These are phyloP conservation scores for Eucalyptus cloeziana DNA, from an alignment of 345 rosid genomes.

Conservation along the genomic window DNA sequence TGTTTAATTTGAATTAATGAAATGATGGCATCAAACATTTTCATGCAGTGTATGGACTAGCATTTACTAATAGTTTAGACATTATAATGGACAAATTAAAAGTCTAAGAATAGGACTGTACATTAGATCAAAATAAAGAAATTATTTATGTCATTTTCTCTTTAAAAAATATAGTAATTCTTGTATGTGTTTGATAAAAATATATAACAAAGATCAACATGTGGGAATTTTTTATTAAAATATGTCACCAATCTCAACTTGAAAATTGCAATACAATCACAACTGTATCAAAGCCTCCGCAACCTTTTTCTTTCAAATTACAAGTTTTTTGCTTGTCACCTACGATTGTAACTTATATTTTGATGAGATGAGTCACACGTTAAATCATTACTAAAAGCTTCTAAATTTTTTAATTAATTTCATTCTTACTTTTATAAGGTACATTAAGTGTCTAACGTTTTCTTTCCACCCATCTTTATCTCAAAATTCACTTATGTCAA, in stretches of 20 bases:
- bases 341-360: background rate
- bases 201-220: background rate
- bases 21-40: background rate
- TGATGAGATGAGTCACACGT: background rate
- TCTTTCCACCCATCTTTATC: background rate
- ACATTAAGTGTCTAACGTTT: background rate
- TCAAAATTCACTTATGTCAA: background rate
- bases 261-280: background rate
- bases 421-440: background rate
- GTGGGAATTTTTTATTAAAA: background rate
- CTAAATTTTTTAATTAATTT: background rate
- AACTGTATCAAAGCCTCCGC: background rate
- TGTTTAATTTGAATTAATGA: background rate
- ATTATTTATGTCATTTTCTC: background rate
- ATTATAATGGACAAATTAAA: background rate
- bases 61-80: background rate
- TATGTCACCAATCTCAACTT: background rate
- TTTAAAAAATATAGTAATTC: background rate
- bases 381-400: background rate
- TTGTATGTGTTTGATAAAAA: background rate
- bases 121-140: background rate
- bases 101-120: rapidly evolving
- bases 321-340: background rate
- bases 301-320: background rate
- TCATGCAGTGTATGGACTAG: rapidly evolving